phyloP scores from a whole-genome alignment of 176 grass and related monocot genomes.

The Zea mays region DNA sequence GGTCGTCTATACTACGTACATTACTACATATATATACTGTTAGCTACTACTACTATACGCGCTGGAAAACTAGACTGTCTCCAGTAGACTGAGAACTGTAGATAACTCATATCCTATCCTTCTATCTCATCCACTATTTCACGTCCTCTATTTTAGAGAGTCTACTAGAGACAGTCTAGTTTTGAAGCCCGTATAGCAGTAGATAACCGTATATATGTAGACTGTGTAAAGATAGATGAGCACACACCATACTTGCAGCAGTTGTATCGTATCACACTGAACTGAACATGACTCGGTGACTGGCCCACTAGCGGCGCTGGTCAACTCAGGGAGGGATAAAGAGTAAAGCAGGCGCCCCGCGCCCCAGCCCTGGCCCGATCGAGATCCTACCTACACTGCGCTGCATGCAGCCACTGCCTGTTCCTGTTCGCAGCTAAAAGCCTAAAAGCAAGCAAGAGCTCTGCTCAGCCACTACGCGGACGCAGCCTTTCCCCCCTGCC shows the following conservation, averaged over 20 bases:
- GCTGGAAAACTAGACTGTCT: background rate
- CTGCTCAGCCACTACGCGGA: background rate
- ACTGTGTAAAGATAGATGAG: background rate
- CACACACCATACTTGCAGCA: background rate
- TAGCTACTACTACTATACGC: background rate
- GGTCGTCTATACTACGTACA: background rate
- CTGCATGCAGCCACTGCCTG: background rate
- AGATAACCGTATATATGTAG: too few species aligned
- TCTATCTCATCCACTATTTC: too few species aligned
- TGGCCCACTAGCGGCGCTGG: conserved; percentile 13
- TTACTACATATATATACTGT: background rate
- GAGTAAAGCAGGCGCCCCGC: conserved; percentile 22
- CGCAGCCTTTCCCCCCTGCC: conserved; percentile 14
- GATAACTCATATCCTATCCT: too few species aligned
- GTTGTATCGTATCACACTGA: background rate
- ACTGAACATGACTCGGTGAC: background rate
- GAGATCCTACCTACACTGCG: background rate
- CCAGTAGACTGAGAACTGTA: too few species aligned
- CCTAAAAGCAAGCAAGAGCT: conserved; percentile 17
- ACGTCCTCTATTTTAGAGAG: too few species aligned
- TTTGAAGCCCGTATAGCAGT: too few species aligned
- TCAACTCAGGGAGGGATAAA: conserved; percentile 19
- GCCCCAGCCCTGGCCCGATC: conserved; percentile 24
- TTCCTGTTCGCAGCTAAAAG: background rate
- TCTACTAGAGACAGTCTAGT: too few species aligned